Evolutionary conservation across 495 filamentous ascomycete genomes (phyloP).

Genomic region (Talaromyces nanjingensis): DNA sequence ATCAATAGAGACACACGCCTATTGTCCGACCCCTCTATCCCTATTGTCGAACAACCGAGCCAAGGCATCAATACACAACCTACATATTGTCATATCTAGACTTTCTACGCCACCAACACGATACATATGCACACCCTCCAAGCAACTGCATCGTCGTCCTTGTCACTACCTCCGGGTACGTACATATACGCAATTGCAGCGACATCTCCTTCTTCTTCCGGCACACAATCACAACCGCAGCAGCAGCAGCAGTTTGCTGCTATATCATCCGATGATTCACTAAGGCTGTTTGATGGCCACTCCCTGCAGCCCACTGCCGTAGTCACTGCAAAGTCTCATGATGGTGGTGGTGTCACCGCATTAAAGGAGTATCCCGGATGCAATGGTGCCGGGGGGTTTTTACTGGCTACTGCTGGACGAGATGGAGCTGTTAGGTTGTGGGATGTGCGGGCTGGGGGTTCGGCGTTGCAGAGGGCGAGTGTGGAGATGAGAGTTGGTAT

Average conservation of each 20-base stretch:
- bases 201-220: constrained; percentile 17
- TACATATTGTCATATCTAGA: neutral
- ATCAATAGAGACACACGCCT: neutral
- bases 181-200: constrained; percentile 46
- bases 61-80: neutral
- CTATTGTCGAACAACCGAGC: neutral
- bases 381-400: constrained; percentile 14
- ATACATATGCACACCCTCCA: constrained; percentile 32
- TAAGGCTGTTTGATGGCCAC: constrained; percentile 40
- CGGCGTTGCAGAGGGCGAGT: constrained; percentile 14
- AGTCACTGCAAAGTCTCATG: constrained; percentile 27
- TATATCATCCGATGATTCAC: constrained; percentile 51
- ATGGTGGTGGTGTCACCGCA: constrained; percentile 37
- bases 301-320: constrained; percentile 29
- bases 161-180: constrained; percentile 37
- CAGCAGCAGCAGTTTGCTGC: constrained; percentile 33
- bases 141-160: constrained; percentile 31
- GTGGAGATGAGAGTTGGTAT: constrained; percentile 35
- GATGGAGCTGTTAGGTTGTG: constrained; percentile 42
- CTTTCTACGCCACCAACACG: neutral
- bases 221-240: constrained; percentile 2
- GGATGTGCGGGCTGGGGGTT: constrained; percentile 33
- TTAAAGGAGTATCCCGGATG: constrained; percentile 25
- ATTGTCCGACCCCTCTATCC: neutral
- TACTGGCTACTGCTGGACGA: constrained; percentile 39